Evolutionary conservation across 2,329 filamentous ascomycete species (phyloP).

Genomic region (Mycosphaerelloides madeirae): DNA sequence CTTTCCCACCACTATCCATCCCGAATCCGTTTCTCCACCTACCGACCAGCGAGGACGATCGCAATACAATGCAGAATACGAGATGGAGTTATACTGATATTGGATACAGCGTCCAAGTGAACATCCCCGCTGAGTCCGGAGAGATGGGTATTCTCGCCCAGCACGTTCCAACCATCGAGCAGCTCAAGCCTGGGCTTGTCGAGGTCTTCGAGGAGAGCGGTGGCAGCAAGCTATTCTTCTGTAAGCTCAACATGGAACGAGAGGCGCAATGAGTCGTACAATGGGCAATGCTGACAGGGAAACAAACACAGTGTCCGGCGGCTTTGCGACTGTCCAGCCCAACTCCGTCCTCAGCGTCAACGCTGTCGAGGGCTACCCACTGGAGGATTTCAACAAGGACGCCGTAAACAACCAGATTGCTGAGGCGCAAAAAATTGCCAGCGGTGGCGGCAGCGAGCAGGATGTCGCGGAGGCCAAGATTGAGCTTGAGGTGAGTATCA

Average conservation of each 20-base stretch:
- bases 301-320: constrained; percentile 70
- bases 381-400: constrained; percentile 95
- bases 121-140: constrained; percentile 94
- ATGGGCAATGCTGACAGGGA: not conserved
- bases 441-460: constrained; percentile 86
- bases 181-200: constrained; percentile 92
- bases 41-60: constrained; percentile 9
- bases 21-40: not conserved
- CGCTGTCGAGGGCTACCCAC: constrained; percentile 86
- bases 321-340: constrained; percentile 95
- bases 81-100: constrained; percentile 16
- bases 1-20: not conserved
- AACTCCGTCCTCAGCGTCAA: constrained; percentile 96
- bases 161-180: constrained; percentile 98
- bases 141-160: constrained; percentile 99
- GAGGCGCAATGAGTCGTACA: not conserved
- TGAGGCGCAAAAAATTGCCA: constrained; percentile 92
- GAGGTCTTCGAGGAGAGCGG: constrained; percentile 93
- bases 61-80: constrained; percentile 2
- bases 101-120: constrained; percentile 79
- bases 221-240: constrained; percentile 93
- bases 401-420: constrained; percentile 82
- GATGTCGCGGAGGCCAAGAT: constrained; percentile 99
- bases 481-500: constrained; percentile 79
- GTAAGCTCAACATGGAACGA: constrained; percentile 54